A percentile compares a stretch with the other conserved stretches of the same genome.
phyloP scores from a whole-genome alignment of 441 rosid species.

The Gossypium lobatum region DNA sequence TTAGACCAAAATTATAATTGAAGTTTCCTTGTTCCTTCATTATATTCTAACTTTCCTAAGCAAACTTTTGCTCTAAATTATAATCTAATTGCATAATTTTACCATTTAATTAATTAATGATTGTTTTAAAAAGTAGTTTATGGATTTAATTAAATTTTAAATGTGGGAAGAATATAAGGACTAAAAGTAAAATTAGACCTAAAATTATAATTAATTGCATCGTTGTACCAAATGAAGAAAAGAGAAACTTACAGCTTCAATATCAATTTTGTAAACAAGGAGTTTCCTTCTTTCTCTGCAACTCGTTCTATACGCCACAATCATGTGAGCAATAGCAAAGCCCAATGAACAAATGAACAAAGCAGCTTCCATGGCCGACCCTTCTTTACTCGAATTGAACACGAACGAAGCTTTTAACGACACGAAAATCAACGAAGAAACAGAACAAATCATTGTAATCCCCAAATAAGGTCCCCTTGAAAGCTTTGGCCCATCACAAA shows the following conservation, averaged over 20 bases:
- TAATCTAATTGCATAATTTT: no score
- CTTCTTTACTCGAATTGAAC: slow-evolving; percentile 37
- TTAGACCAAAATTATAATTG: no score
- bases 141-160: no score
- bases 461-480: slow-evolving; percentile 77
- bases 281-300: slow-evolving; percentile 91
- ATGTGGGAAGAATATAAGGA: no score
- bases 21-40: no score
- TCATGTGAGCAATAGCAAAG: slow-evolving; percentile 61
- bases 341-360: slow-evolving; percentile 55
- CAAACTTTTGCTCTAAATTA: no score
- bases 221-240: not conserved
- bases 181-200: no score
- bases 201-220: no score
- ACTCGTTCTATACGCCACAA: slow-evolving; percentile 75
- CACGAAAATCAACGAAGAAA: slow-evolving; percentile 60
- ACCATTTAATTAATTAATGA: no score
- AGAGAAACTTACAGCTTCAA: slow-evolving; percentile 77
- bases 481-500: slow-evolving; percentile 73
- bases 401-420: slow-evolving; percentile 71
- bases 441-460: slow-evolving; percentile 60
- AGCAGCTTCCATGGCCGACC: slow-evolving; percentile 55
- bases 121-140: no score
- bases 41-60: no score
- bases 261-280: slow-evolving; percentile 86